Percentiles rank a stretch among this genome's conserved stretches.
These are phyloP conservation scores for Salvia miltiorrhiza DNA, from an alignment of 257 asterid species.

Conservation along the genomic window DNA sequence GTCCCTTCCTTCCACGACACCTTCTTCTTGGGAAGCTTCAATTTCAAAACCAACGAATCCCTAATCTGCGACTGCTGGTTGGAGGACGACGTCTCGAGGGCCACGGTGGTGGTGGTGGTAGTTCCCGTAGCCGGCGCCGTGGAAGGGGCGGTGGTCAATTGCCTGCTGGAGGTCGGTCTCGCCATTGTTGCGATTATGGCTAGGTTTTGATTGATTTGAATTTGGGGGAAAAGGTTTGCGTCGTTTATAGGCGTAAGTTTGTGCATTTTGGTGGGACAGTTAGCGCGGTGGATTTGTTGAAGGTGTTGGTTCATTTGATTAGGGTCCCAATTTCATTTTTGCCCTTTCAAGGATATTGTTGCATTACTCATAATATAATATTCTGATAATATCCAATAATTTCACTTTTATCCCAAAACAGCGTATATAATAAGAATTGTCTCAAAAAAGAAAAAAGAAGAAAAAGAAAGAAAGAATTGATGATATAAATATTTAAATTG, in stretches of 20 bases:
- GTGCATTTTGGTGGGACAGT: constrained; percentile 26
- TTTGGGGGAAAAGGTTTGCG: constrained; percentile 29
- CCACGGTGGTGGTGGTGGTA: constrained; percentile 41
- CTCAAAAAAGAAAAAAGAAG: no score
- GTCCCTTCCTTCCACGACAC: constrained; percentile 73
- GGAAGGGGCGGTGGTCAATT: constrained; percentile 28
- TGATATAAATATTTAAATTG: no score
- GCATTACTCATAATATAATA: no score
- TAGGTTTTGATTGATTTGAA: neutral
- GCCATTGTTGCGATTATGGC: constrained; percentile 42
- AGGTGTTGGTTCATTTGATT: neutral
- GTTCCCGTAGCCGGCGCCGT: constrained; percentile 25
- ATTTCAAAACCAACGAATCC: constrained; percentile 46
- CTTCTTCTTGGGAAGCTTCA: constrained; percentile 53
- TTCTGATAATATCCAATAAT: no score
- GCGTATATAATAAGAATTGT: no score
- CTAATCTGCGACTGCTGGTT: constrained; percentile 39
- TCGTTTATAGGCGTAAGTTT: constrained; percentile 25
- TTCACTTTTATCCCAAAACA: no score
- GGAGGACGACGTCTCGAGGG: constrained; percentile 40
- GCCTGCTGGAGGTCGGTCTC: constrained; percentile 33
- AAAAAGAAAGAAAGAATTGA: no score
- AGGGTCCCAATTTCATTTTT: no score
- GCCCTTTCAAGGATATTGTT: no score
- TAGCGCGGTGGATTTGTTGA: constrained; percentile 20